Conservation (phyloP, 2,329 filamentous ascomycete genomes). For the Triangularia setosa region DNA sequence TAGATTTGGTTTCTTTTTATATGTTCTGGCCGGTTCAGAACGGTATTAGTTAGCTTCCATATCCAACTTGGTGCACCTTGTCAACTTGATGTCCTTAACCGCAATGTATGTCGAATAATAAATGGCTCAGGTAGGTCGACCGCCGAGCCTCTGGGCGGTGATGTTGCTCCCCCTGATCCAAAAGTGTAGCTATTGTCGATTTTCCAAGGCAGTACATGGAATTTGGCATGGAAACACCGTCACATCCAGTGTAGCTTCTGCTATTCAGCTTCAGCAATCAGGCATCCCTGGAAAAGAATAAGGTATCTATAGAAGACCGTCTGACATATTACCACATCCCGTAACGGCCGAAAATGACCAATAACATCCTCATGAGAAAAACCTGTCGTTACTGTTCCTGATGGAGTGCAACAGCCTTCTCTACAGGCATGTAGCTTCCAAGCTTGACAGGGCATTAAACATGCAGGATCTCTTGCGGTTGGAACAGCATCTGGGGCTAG, state of each 20-base stretch:
- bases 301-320: not conserved
- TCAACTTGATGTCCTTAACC: not conserved
- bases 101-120: not conserved
- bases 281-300: not conserved
- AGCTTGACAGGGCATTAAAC: not conserved
- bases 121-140: not conserved
- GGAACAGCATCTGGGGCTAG: not conserved
- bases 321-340: not conserved
- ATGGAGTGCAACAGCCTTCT: not conserved
- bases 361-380: not conserved
- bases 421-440: not conserved
- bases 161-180: not conserved
- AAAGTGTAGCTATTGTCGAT: not conserved
- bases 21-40: not conserved
- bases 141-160: not conserved
- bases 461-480: not conserved
- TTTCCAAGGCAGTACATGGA: not conserved
- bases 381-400: not conserved
- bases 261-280: not conserved
- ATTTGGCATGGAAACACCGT: not conserved
- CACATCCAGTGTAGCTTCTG: not conserved
- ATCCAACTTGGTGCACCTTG: not conserved
- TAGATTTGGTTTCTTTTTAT: not conserved
- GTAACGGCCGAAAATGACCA: not conserved
- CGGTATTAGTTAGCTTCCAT: not conserved